A percentile compares a stretch with the other conserved stretches of the same genome.
These are phyloP conservation scores for Penicillium digitatum DNA, from an alignment of 2,329 filamentous ascomycete genomes.

Conservation along the genomic window DNA sequence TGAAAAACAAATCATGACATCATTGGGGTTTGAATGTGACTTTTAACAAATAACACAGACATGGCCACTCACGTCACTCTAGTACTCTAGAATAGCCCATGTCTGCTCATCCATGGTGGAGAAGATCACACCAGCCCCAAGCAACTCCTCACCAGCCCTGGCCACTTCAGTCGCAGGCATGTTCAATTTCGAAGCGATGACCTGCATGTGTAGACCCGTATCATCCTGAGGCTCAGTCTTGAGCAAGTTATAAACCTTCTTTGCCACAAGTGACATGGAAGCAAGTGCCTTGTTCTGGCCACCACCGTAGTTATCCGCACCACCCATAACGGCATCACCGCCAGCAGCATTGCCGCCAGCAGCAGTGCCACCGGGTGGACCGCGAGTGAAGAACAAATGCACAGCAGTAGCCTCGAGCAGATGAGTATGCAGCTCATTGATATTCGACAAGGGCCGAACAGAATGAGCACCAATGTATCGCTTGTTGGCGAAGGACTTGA, in stretches of 20 bases:
- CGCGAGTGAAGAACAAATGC: conserved; percentile 77
- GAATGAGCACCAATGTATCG: conserved; percentile 74
- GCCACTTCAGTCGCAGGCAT: conserved; percentile 68
- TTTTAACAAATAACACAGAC: conserved; percentile 21
- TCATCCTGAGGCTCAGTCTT: conserved; percentile 65
- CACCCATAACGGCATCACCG: conserved; percentile 36
- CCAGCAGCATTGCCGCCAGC: conserved; percentile 47
- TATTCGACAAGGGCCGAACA: conserved; percentile 74
- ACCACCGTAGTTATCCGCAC: conserved; percentile 30
- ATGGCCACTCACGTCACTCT: conserved; percentile 23
- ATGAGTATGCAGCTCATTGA: conserved; percentile 92
- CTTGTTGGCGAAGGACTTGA: conserved; percentile 82
- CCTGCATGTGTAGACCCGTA: conserved; percentile 78
- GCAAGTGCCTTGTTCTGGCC: conserved; percentile 38
- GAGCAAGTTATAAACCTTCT: conserved; percentile 68
- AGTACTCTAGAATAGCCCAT: conserved; percentile 72
- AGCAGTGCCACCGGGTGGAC: conserved; percentile 50
- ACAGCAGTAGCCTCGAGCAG: conserved; percentile 84
- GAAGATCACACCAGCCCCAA: conserved; percentile 71
- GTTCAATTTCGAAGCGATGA: conserved; percentile 63
- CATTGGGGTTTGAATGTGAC: conserved; percentile 16
- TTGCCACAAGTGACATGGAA: conserved; percentile 55
- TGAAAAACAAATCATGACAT: conserved; percentile 23
- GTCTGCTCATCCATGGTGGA: conserved; percentile 91
- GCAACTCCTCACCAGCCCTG: conserved; percentile 75